phyloP scores from a whole-genome alignment of 768 basidiomycete genomes.

The Termitomyces sp. region DNA sequence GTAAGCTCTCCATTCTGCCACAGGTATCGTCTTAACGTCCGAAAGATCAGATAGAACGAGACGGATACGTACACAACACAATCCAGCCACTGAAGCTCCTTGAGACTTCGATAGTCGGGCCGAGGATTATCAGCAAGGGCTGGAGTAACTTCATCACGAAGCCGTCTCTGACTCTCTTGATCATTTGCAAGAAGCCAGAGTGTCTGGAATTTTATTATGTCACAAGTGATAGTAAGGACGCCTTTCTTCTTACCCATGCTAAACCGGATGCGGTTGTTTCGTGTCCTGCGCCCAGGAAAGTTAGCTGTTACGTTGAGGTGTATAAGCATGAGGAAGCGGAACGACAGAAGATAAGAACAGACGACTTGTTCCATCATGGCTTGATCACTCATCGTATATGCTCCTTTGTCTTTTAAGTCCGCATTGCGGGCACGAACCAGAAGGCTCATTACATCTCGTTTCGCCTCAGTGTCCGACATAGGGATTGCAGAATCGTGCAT shows the following conservation, averaged over 20 bases:
- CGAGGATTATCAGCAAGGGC: slow-evolving; percentile 29
- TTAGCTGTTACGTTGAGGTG: slow-evolving; percentile 25
- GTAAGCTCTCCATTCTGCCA: slow-evolving; percentile 40
- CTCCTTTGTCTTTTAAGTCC: slow-evolving; percentile 27
- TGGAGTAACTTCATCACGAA: slow-evolving; percentile 50
- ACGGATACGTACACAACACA: slow-evolving; percentile 32
- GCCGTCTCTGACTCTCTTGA: slow-evolving; percentile 40
- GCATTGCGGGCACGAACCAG: slow-evolving; percentile 41
- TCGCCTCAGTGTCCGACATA: slow-evolving; percentile 33
- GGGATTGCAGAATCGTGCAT: slow-evolving; percentile 29
- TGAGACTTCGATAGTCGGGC: slow-evolving; percentile 37
- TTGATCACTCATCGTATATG: slow-evolving; percentile 40
- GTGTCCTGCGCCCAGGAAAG: slow-evolving; percentile 45
- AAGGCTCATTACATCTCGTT: slow-evolving; percentile 51
- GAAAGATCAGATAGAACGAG: background rate
- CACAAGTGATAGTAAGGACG: background rate
- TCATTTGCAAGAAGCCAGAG: slow-evolving; percentile 53
- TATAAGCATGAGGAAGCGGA: background rate
- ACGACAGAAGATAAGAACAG: slow-evolving; percentile 10
- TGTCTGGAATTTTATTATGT: slow-evolving; percentile 25
- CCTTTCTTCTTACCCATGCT: slow-evolving; percentile 36
- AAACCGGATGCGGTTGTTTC: slow-evolving; percentile 45
- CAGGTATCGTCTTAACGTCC: background rate
- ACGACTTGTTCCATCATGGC: slow-evolving; percentile 54
- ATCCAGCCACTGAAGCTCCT: slow-evolving; percentile 35